Conservation (phyloP, 1,284 basidiomycete genomes). For the Violaceomyces palustris region DNA sequence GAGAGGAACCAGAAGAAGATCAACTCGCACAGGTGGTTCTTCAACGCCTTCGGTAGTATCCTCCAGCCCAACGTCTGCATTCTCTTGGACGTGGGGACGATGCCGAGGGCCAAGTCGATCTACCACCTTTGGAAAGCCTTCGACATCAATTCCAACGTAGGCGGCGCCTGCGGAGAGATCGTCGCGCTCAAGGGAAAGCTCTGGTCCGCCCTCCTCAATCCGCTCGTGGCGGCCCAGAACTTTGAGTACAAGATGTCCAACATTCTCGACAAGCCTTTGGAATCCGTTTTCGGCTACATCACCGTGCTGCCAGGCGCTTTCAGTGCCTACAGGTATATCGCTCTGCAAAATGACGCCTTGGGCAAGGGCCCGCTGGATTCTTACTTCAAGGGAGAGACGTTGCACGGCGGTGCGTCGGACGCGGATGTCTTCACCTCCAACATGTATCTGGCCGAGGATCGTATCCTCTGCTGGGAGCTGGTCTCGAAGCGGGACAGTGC, state of each 20-base stretch:
- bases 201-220: conserved; percentile 59
- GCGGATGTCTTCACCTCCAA: conserved; percentile 50
- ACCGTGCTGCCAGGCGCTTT: conserved; percentile 89
- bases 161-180: conserved; percentile 94
- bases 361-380: conserved; percentile 85
- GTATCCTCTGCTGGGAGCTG: conserved; percentile 49
- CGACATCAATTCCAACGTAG: conserved; percentile 90
- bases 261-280: conserved; percentile 60
- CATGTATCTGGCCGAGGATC: conserved; percentile 51
- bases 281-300: conserved; percentile 76
- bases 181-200: conserved; percentile 83
- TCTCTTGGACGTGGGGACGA: conserved; percentile 88
- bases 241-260: conserved; percentile 52
- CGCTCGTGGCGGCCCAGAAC: conserved; percentile 62
- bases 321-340: conserved; percentile 73
- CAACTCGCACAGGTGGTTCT: conserved; percentile 49
- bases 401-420: conserved; percentile 36
- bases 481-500: conserved; percentile 53
- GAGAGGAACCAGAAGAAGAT: conserved; percentile 50
- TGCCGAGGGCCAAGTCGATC: conserved; percentile 64
- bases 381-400: conserved; percentile 88
- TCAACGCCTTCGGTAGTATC: conserved; percentile 53
- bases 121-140: conserved; percentile 97
- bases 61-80: conserved; percentile 78
- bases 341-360: conserved; percentile 73